Percentiles rank a stretch among this genome's conserved stretches.
Evolutionary conservation across 305 asterid genomes (phyloP).

Genomic region (Solanum hybrid): DNA sequence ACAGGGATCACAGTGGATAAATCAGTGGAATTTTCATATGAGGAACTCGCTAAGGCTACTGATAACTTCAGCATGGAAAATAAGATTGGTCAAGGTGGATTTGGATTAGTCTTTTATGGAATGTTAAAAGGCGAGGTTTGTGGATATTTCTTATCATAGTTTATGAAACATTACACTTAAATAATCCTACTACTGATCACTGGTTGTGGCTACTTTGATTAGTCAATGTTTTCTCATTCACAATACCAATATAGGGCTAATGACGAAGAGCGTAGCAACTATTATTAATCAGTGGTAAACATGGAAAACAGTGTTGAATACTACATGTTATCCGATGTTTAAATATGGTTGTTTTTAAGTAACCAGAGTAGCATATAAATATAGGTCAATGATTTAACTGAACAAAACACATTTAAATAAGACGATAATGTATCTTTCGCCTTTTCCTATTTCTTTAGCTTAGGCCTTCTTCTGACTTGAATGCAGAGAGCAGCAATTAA

Average conservation of each 20-base stretch:
- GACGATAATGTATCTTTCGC: background rate
- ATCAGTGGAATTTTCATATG: conserved; percentile 67
- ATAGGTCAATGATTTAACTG: background rate
- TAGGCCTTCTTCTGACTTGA: background rate
- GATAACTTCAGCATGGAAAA: conserved; percentile 39
- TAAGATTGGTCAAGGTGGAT: conserved; percentile 90
- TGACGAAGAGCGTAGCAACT: background rate
- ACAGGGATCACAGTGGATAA: conserved; percentile 68
- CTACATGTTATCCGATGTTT: background rate
- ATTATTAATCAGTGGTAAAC: background rate
- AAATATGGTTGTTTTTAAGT: background rate
- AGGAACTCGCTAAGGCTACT: conserved; percentile 62
- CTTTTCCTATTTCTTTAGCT: background rate
- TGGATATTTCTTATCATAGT: background rate
- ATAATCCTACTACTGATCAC: background rate
- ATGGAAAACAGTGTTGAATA: background rate
- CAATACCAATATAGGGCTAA: background rate
- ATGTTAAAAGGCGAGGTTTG: conserved; percentile 78
- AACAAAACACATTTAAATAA: background rate
- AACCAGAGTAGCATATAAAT: background rate
- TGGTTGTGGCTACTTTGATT: background rate
- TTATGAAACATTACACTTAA: background rate
- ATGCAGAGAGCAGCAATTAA: conserved; percentile 72
- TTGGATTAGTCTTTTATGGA: conserved; percentile 61
- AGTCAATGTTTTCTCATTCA: background rate